Evolutionary conservation across 768 basidiomycete genomes (phyloP), one percentile per base, ranked within the genome.

Genomic region (Mycena sanguinolenta): DNA sequence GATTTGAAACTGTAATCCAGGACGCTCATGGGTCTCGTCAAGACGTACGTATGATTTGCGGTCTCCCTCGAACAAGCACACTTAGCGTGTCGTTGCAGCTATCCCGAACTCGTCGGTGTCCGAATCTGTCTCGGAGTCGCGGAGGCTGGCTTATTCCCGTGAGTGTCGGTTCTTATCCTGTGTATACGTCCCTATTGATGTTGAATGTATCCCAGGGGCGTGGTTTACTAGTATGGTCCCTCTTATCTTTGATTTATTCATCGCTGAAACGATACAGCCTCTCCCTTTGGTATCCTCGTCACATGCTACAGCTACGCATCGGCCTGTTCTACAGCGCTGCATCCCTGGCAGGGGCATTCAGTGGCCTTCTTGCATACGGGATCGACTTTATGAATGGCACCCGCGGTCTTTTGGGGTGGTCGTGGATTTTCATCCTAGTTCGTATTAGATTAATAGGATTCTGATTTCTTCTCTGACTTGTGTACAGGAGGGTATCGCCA

Each of bases 91-190:
- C 34, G 14, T 42, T 23, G 9, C 71, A 92, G 91, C 36, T 92
- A 90, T 75, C 85, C 85, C 13, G 86, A 91, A 75, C 84, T 92
- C 17, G 85, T 91, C 16, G 90, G 84, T 25, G 84, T 82, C 16
- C 86, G 91, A 8, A 77, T 89, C 12, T 87, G 85, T 69, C 85
- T 93, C 0, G 92, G 92, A 4, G 75, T 90, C 3, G 87, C 90
- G 1, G 92, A 94, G 79, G 89, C 91, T 13, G 91, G 92, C 4
- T 77, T 92, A 23, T 93, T 91, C 78, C 92, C 92, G 68, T 73
- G 9, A 44, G 63, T 30, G 30, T 5, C 58, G 25, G 32, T 25
- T 17, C 17, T 25, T 9, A 19, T 25, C 27, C 14, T 8, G 38
- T 36, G 17, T 42, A 28, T 27, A 30, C 13, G 16, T 28, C 38